A percentile compares a stretch with the other conserved stretches of the same genome.
Evolutionary conservation across 2,329 filamentous ascomycete species (phyloP).

Genomic region (Arthroderma sp.): DNA sequence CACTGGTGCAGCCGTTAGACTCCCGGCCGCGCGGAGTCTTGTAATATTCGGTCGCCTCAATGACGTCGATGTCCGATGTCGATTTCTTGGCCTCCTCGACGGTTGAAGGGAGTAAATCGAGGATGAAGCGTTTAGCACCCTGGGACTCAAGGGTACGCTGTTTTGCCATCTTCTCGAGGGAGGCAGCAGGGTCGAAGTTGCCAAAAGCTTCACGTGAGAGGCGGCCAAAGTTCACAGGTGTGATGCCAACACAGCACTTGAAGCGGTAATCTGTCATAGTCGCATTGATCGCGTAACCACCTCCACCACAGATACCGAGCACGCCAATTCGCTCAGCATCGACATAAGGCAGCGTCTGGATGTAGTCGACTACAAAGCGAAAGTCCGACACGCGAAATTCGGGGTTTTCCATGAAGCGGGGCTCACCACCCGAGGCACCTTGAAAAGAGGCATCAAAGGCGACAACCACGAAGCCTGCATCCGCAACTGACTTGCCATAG

Average conservation of each 20-base stretch:
- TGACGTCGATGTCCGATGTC: no score
- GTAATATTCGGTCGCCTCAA: no score
- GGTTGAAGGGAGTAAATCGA: no score
- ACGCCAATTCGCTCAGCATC: conserved; percentile 24
- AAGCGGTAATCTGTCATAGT: conserved; percentile 28
- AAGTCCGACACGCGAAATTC: conserved; percentile 25
- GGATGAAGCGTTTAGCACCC: no score
- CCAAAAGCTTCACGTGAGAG: no score
- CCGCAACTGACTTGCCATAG: conserved; percentile 22
- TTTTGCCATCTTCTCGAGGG: no score
- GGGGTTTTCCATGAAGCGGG: conserved; percentile 28
- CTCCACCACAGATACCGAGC: conserved; percentile 28
- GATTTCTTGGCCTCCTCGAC: no score
- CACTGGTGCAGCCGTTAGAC: no score
- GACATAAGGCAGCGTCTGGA: neutral
- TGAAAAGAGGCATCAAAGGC: conserved; percentile 29
- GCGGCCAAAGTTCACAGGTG: no score
- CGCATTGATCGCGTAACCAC: conserved; percentile 23
- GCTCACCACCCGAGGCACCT: conserved; percentile 24
- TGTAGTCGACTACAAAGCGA: conserved; percentile 24
- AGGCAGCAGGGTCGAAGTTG: no score
- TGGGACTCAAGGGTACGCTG: no score
- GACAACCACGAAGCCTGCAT: conserved; percentile 22
- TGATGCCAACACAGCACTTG: conserved; percentile 26
- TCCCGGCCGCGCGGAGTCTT: no score